Conservation (phyloP, 2,329 filamentous ascomycete genomes). For the Nannizzia gypsea region DNA sequence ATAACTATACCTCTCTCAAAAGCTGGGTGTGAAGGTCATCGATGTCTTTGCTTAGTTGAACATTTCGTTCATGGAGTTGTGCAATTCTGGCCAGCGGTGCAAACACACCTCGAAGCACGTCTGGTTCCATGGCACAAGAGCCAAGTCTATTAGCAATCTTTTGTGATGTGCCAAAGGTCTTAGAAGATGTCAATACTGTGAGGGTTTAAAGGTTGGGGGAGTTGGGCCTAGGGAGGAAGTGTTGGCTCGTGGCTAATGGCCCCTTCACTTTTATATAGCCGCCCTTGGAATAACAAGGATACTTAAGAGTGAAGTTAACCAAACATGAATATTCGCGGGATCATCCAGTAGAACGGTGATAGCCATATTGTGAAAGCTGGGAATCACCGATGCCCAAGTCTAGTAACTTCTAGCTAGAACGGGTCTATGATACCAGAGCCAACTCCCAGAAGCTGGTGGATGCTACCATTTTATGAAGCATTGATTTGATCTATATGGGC, state of each 20-base stretch:
- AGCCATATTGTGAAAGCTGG: too few relatives aligned
- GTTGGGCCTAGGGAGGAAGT: neutral
- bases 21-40: neutral
- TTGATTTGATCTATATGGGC: too few relatives aligned
- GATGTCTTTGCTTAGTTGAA: neutral
- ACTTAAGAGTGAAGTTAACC: neutral
- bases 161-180: too few relatives aligned
- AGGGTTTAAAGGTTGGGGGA: neutral
- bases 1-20: neutral
- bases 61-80: neutral
- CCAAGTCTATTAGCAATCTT: neutral
- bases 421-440: too few relatives aligned
- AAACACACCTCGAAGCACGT: neutral
- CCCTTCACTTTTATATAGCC: neutral
- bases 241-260: neutral
- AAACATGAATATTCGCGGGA: neutral
- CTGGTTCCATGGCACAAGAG: neutral
- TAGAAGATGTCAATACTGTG: too few relatives aligned
- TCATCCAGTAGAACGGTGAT: neutral
- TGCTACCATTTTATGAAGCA: too few relatives aligned
- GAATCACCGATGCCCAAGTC: too few relatives aligned
- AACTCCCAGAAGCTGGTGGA: too few relatives aligned
- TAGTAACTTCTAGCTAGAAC: too few relatives aligned
- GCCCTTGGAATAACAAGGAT: neutral
- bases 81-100: neutral